A percentile compares a stretch with the other conserved stretches of the same genome.
These are phyloP conservation scores for Cladosporium oxysporum DNA, from an alignment of 2,329 filamentous ascomycete species.

Conservation along the genomic window DNA sequence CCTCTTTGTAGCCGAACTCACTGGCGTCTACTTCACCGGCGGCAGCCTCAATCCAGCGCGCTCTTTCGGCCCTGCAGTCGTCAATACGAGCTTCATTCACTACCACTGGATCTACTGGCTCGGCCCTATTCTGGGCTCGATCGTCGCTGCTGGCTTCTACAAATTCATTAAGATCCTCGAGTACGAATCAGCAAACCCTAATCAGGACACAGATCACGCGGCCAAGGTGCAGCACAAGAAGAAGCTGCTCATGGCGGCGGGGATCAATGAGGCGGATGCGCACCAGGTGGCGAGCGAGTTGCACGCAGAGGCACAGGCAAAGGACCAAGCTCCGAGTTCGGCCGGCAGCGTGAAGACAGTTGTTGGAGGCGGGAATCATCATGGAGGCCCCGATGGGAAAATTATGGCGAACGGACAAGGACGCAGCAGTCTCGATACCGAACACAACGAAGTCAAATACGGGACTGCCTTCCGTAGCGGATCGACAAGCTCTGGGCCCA, in stretches of 20 bases:
- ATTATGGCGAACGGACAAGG: conserved; percentile 19
- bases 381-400: conserved; percentile 9
- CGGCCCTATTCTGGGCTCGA: conserved; percentile 33
- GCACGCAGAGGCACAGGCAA: neutral
- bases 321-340: neutral
- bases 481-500: conserved; percentile 7
- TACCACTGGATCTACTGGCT: conserved; percentile 41
- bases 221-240: conserved; percentile 22
- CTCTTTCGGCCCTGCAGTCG: conserved; percentile 37
- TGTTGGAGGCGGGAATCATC: conserved; percentile 5
- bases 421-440: conserved; percentile 8
- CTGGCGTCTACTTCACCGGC: conserved; percentile 42
- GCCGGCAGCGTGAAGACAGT: neutral
- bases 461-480: conserved; percentile 24
- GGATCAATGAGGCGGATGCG: conserved; percentile 27
- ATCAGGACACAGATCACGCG: conserved; percentile 27
- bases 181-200: conserved; percentile 39
- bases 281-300: conserved; percentile 25
- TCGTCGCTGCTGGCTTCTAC: conserved; percentile 38
- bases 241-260: conserved; percentile 26
- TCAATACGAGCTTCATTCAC: conserved; percentile 31
- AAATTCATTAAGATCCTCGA: conserved; percentile 36
- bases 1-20: conserved; percentile 50
- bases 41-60: conserved; percentile 41
- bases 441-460: conserved; percentile 22